These are phyloP conservation scores for Suaeda aralocaspica DNA, from an alignment of 148 eudicot species.

Conservation along the genomic window DNA sequence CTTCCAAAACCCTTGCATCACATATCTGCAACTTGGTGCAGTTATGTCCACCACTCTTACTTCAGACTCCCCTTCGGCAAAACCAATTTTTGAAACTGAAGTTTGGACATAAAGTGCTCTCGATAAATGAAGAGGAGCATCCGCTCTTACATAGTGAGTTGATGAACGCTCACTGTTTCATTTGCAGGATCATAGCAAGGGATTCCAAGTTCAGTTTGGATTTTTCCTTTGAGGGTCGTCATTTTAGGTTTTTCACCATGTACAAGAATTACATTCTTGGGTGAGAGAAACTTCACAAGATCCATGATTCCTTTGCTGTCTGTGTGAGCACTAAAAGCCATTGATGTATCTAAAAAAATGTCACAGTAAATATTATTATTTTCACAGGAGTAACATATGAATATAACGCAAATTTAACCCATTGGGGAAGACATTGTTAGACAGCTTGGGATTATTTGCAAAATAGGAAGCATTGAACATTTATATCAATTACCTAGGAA, in stretches of 20 bases:
- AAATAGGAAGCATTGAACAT: no score
- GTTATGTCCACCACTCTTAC: conserved; percentile 13
- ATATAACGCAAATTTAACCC: no score
- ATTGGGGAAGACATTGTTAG: no score
- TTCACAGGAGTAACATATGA: background rate
- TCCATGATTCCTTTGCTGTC: conserved; percentile 98
- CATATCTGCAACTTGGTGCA: conserved; percentile 36
- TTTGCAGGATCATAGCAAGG: conserved; percentile 75
- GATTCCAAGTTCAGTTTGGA: conserved; percentile 59
- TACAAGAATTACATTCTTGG: conserved; percentile 84
- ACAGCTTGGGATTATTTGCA: no score
- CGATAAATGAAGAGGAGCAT: conserved; percentile 52
- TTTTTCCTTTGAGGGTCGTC: conserved; percentile 56
- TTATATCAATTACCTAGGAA: no score
- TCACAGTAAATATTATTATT: background rate
- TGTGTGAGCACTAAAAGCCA: conserved; percentile 91
- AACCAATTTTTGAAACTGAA: conserved; percentile 48
- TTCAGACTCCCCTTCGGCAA: conserved; percentile 24
- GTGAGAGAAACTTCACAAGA: conserved; percentile 76
- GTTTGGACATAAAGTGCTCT: conserved; percentile 55
- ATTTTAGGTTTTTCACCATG: conserved; percentile 95
- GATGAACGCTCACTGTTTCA: conserved; percentile 58
- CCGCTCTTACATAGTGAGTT: conserved; percentile 53
- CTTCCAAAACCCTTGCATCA: conserved; percentile 66
- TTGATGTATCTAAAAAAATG: conserved; percentile 57